phyloP scores from a whole-genome alignment of 1,284 basidiomycete genomes.

The Filobasidium uniguttulatum region DNA sequence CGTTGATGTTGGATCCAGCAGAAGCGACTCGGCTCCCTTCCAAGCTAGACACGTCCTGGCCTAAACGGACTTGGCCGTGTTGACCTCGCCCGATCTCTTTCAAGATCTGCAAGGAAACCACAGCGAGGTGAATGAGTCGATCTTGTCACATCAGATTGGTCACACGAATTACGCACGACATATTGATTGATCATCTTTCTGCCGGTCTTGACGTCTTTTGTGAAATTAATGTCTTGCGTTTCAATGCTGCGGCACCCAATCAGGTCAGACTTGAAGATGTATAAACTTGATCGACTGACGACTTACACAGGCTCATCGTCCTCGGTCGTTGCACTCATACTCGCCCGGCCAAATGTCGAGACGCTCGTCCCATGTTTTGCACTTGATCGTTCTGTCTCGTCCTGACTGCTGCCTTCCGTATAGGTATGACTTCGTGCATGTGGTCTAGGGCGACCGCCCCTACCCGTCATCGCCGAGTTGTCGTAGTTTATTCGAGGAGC shows the following conservation, averaged over 20 bases:
- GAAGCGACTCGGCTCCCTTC: too few relatives aligned
- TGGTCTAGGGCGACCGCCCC: not conserved
- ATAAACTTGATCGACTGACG: not conserved
- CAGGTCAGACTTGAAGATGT: not conserved
- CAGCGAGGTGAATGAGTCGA: not conserved
- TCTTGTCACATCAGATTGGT: not conserved
- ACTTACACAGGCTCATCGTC: slow-evolving; percentile 1
- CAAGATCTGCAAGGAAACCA: slow-evolving; percentile 38
- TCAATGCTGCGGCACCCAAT: slow-evolving; percentile 40
- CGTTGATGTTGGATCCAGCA: too few relatives aligned
- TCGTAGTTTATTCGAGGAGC: not conserved
- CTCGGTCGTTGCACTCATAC: not conserved
- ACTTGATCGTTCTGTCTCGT: not conserved
- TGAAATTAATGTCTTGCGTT: slow-evolving; percentile 41
- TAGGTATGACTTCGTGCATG: not conserved
- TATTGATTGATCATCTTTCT: slow-evolving; percentile 63
- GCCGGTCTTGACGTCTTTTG: slow-evolving; percentile 34
- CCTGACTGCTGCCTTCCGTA: not conserved
- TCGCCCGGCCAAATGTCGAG: not conserved
- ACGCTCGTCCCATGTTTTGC: not conserved
- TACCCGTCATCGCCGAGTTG: not conserved
- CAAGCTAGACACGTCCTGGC: slow-evolving; percentile 45
- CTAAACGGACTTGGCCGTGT: slow-evolving; percentile 65
- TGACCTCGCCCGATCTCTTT: slow-evolving; percentile 60
- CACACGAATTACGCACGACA: slow-evolving; percentile 31